These are phyloP conservation scores for Chlorella sorokiniana DNA, from an alignment of 139 green algal genomes.

Conservation along the genomic window DNA sequence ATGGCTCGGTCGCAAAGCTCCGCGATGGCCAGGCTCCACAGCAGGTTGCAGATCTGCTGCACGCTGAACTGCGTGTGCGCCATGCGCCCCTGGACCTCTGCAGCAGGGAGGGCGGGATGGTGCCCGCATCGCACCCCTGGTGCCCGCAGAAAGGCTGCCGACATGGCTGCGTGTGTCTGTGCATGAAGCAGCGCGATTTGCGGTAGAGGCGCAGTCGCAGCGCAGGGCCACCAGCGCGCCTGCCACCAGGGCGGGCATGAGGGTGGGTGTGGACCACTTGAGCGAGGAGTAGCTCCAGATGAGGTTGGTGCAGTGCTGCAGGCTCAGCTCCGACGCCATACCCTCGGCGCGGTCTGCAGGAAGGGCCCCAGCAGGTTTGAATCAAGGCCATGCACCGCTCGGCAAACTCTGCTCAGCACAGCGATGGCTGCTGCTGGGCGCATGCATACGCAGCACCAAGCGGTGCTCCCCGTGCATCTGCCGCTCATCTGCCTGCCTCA, in stretches of 20 bases:
- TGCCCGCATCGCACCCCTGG: too few species aligned
- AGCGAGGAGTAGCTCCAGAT: conserved; percentile 50
- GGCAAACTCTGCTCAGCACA: background rate
- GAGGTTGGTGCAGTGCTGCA: conserved; percentile 65
- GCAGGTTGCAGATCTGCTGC: conserved; percentile 66
- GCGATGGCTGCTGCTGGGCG: background rate
- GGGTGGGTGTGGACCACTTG: background rate
- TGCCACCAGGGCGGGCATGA: conserved; percentile 16
- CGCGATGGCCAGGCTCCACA: conserved; percentile 60
- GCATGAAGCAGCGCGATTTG: too few species aligned
- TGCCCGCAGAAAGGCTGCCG: too few species aligned
- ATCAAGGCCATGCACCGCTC: background rate
- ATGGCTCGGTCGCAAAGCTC: conserved; percentile 29
- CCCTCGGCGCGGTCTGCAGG: background rate
- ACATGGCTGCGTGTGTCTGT: background rate
- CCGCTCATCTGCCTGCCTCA: background rate
- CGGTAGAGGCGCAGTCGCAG: too few species aligned
- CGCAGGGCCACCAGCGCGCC: conserved; percentile 20
- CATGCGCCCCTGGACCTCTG: conserved; percentile 34
- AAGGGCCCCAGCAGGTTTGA: background rate
- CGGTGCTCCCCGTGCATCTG: background rate
- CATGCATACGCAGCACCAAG: background rate
- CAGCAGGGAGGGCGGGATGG: background rate
- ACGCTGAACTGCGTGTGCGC: conserved; percentile 39
- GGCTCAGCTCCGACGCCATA: conserved; percentile 37